Base-by-base conservation (phyloP, 306 rosid species). In the Gleditsia sinensis region DNA sequence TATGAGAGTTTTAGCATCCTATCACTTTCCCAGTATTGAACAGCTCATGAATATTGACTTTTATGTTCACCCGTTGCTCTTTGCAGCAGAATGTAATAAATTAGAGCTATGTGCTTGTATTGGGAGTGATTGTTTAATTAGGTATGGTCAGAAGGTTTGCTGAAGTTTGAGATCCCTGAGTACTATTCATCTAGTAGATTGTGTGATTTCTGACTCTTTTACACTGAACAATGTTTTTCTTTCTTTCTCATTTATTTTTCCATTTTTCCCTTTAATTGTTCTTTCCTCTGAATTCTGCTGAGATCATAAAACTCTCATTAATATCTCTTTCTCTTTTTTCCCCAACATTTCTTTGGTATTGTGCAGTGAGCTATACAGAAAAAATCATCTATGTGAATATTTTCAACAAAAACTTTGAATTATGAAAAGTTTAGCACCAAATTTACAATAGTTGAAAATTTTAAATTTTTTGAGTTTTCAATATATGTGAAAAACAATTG, bases 41-140 rank as follows among this genome's bases (percentile, higher is more conserved):
- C 42, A 37, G 42, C 68, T 61, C 1, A 63, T 74, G 64, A 46
- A 64, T 46, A 74, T 59, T 69, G 51, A 1, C 67, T 50, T 45
- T 37, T 37, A 7, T 2, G 11, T 37, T 37, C 42, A 12, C 24
- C 24, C 45, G 30, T 67, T 16, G 50, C 76, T 32, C 40, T 69
- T 30, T 46, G 67, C 57, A 36, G 56, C 19, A 42, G 13, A 67
- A 37, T 46, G 56, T 67, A 56, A 80, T 78, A 75, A 71, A 59
- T 54, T 65, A 11, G 25, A 68, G 45, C 10, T 75, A 25, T 66
- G 56, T 50, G 56, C 45, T 30, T 65, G 69, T 33, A 34, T 20
- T 27, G 14, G 37, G 74, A 24, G 62, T 57, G 37, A 19, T 60
- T 62, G 45, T 54, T 36, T n/a, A n/a, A n/a, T n/a, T 63, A 53